A percentile compares a stretch with the other conserved stretches of the same genome.
phyloP scores from a whole-genome alignment of 257 asterid species.

The Solanum gracilifrons region DNA sequence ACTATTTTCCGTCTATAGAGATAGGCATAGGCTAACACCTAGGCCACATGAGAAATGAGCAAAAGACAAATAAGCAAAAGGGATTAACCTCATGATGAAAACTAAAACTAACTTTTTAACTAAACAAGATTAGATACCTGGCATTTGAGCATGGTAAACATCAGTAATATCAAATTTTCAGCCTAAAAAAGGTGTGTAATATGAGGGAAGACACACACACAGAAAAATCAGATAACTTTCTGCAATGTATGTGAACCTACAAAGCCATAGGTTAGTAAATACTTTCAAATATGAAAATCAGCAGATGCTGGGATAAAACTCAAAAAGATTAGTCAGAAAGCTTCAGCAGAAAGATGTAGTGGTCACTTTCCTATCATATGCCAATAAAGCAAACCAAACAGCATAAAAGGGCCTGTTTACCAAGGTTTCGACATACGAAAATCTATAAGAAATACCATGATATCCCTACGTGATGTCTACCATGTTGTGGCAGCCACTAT shows the following conservation, averaged over 20 bases:
- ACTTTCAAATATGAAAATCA: neutral
- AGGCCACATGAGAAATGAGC: neutral
- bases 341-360: conserved; percentile 32
- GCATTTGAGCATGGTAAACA: neutral
- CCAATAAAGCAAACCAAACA: conserved; percentile 24
- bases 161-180: neutral
- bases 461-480: conserved; percentile 39
- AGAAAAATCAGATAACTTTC: neutral
- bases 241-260: neutral
- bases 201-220: neutral
- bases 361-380: conserved; percentile 6
- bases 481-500: conserved; percentile 55
- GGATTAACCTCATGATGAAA: conserved; percentile 26
- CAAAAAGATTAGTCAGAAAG: conserved; percentile 16
- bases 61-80: conserved; percentile 11
- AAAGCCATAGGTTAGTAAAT: neutral
- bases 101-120: conserved; percentile 32
- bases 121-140: conserved; percentile 4
- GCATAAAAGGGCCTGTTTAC: conserved; percentile 31
- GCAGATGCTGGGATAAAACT: conserved; percentile 5
- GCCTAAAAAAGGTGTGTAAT: neutral
- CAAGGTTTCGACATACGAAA: conserved; percentile 5
- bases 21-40: conserved; percentile 9
- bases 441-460: conserved; percentile 36
- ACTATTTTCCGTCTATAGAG: conserved; percentile 14